Evolutionary conservation across 371 early-diverging fungal genomes (phyloP).

Genomic region (Mucor piriformis): DNA sequence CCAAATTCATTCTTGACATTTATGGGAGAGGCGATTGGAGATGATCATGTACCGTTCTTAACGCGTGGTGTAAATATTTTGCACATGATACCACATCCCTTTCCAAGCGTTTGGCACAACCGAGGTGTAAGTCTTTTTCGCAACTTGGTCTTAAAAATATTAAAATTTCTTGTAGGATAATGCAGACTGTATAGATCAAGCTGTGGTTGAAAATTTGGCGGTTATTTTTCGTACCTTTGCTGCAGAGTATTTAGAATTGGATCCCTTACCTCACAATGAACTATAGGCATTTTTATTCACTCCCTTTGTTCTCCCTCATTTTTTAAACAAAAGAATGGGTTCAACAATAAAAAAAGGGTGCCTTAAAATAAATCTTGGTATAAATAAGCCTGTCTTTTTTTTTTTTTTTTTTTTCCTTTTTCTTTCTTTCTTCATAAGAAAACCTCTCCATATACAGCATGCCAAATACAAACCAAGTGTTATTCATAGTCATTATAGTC

Average conservation of each 20-base stretch:
- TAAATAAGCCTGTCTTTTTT: neutral
- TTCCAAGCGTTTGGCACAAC: constrained; percentile 93
- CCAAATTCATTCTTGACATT: constrained; percentile 37
- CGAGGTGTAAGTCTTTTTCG: constrained; percentile 41
- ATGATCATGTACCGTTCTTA: constrained; percentile 94
- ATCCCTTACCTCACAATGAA: constrained; percentile 34
- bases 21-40: constrained; percentile 63
- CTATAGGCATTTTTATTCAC: constrained; percentile 10
- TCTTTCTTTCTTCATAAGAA: neutral
- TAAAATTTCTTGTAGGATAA: constrained; percentile 20
- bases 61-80: constrained; percentile 80
- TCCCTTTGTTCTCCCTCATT: neutral
- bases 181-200: constrained; percentile 45
- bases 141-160: neutral
- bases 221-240: constrained; percentile 55
- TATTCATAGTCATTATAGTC: constrained; percentile 22
- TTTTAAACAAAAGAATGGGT: neutral
- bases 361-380: neutral
- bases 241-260: constrained; percentile 60
- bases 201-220: constrained; percentile 55
- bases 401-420: neutral
- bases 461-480: constrained; percentile 18
- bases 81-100: constrained; percentile 90
- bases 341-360: neutral
- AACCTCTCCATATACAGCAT: constrained; percentile 6